Percentiles rank a stretch among this genome's conserved stretches.
phyloP scores from a whole-genome alignment of 2,329 filamentous ascomycete species.

The Sclerotinia minor region DNA sequence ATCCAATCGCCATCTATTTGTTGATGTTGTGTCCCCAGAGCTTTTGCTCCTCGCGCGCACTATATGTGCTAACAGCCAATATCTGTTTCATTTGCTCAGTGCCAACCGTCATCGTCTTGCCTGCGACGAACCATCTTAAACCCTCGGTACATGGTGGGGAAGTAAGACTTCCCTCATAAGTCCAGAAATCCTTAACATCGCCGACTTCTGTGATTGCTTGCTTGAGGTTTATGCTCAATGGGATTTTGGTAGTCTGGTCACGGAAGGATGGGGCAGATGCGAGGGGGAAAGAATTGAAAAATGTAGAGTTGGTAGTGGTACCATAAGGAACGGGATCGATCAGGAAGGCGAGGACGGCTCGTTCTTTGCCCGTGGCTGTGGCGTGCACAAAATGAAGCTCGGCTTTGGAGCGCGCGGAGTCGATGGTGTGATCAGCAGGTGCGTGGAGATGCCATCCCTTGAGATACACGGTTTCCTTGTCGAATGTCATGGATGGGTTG shows the following conservation, averaged over 20 bases:
- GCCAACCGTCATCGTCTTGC: constrained; percentile 47
- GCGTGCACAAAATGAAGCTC: constrained; percentile 53
- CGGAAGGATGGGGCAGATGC: neutral
- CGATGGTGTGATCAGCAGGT: constrained; percentile 51
- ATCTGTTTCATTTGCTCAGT: constrained; percentile 42
- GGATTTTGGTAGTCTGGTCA: neutral
- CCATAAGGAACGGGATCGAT: constrained; percentile 44
- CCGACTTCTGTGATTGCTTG: constrained; percentile 44
- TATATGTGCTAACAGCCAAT: constrained; percentile 1
- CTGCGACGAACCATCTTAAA: constrained; percentile 48
- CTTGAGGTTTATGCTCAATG: neutral
- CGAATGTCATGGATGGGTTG: constrained; percentile 48
- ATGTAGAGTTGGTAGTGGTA: constrained; percentile 3
- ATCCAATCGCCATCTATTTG: neutral
- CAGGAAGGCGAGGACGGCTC: constrained; percentile 50
- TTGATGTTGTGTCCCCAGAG: constrained; percentile 17
- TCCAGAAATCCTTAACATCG: constrained; percentile 50
- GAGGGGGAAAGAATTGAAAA: neutral
- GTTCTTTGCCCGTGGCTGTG: constrained; percentile 45
- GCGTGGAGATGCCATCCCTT: constrained; percentile 54
- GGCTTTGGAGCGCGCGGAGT: constrained; percentile 46
- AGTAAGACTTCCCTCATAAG: constrained; percentile 50
- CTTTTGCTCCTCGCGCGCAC: constrained; percentile 6
- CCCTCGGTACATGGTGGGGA: constrained; percentile 51
- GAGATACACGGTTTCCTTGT: constrained; percentile 50